Conservation (phyloP, 2,329 filamentous ascomycete genomes). For the Trichoderma atrobrunneum region DNA sequence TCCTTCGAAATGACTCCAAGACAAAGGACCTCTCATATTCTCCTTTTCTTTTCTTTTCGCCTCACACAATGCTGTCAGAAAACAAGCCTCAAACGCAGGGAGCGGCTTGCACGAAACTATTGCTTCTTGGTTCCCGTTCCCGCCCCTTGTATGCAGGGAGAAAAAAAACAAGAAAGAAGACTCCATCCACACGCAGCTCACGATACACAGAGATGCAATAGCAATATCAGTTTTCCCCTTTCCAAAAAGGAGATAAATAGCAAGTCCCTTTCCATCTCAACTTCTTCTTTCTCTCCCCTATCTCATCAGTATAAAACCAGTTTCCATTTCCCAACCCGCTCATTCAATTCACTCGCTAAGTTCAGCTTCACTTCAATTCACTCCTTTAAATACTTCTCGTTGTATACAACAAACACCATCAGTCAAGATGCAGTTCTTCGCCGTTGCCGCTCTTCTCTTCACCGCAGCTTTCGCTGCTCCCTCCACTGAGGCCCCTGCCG, state of each 20-base stretch:
- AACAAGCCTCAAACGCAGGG: background rate
- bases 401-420: background rate
- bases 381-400: background rate
- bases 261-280: background rate
- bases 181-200: background rate
- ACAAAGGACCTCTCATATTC: background rate
- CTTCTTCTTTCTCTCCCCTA: background rate
- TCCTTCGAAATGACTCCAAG: background rate
- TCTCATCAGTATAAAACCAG: background rate
- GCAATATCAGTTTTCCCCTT: background rate
- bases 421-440: constrained; percentile 21
- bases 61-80: background rate
- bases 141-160: constrained; percentile 9
- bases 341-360: constrained; percentile 11
- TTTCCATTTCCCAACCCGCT: background rate
- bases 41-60: background rate
- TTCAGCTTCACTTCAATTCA: background rate
- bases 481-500: background rate
- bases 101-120: background rate
- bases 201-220: background rate
- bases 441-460: constrained; percentile 18
- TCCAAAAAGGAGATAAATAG: constrained; percentile 12
- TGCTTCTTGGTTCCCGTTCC: background rate
- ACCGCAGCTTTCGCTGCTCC: constrained; percentile 15
- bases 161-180: background rate